Evolutionary conservation across 345 rosid species (phyloP), one percentile per base, ranked within the genome.

Genomic region (Geranium brycei): DNA sequence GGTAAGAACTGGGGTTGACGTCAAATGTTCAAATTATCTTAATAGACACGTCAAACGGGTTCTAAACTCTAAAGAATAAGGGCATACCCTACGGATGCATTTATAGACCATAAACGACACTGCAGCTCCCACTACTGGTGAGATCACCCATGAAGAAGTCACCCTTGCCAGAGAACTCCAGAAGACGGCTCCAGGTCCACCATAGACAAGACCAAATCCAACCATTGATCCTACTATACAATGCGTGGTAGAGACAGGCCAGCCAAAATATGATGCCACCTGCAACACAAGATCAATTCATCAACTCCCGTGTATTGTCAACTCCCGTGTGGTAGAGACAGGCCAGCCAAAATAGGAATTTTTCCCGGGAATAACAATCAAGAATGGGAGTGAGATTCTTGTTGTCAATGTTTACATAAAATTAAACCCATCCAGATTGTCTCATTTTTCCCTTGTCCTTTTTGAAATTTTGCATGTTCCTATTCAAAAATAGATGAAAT

Each of bases 231-330:
- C 99, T 4, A 93, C 86, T 18, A 90, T 90, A 70, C 97, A 93
- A 73, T 93, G 97, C 7, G 99, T 93, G 58, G 99, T 93, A 2
- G 99, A 93, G 73, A 93, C 97, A 23, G 99, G 99, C 92, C 85
- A 90, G 17, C 97, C 97, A 64, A 69, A 92, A 70, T 83, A 92
- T 15, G 98, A 92, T 5, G 98, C 89, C 16, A 92, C 88, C 98
- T 89, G 83, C 19, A 57, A 62, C 63, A 62, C 55, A 23, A 23
- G 28, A 23, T 23, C 28, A 23, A 23, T 23, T 23, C 28, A 23
- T 23, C 28, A 23, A 23, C 28, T 23, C 28, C 28, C 28, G 28
- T n/a, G n/a, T n/a, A n/a, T n/a, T n/a, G n/a, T 23, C 28, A 23
- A 23, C 28, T 23, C 28, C 28, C 28, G 28, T n/a, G n/a, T n/a